phyloP scores from a whole-genome alignment of 139 green algal species.

The Edaphochlamys debaryana region DNA sequence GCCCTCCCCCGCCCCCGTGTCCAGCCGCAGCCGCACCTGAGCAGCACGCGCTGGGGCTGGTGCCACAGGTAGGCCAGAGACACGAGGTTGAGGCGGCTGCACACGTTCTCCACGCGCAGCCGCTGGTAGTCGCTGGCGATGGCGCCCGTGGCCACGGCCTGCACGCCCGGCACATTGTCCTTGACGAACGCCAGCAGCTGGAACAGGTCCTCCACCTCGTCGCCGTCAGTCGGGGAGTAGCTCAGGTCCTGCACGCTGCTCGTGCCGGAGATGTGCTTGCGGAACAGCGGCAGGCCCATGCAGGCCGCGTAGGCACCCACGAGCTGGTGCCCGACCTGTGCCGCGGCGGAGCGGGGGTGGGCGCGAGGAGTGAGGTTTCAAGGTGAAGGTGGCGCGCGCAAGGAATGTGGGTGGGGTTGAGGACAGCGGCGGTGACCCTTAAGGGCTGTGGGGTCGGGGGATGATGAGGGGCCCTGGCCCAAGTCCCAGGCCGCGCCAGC shows the following conservation, averaged over 20 bases:
- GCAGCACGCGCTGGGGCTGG: conserved; percentile 81
- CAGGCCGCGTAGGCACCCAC: conserved; percentile 84
- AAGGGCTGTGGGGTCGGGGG: too few relatives aligned
- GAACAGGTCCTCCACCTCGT: conserved; percentile 96
- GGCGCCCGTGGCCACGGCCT: conserved; percentile 87
- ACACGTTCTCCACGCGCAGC: conserved; percentile 93
- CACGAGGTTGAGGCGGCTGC: conserved; percentile 81
- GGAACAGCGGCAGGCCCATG: conserved; percentile 88
- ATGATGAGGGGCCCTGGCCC: too few relatives aligned
- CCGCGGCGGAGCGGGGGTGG: too few relatives aligned
- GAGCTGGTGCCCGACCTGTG: conserved; percentile 87
- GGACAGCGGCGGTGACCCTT: too few relatives aligned
- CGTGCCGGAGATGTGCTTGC: conserved; percentile 73
- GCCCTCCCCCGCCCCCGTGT: too few relatives aligned
- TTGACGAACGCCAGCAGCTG: conserved; percentile 80
- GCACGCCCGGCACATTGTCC: conserved; percentile 39
- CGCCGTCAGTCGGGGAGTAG: conserved; percentile 77
- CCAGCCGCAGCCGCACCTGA: conserved; percentile 67
- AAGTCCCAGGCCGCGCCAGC: too few relatives aligned
- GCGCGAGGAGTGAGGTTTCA: too few relatives aligned
- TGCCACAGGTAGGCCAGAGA: conserved; percentile 95
- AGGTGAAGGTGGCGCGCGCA: too few relatives aligned
- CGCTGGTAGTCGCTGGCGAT: conserved; percentile 98
- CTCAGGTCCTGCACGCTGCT: conserved; percentile 67
- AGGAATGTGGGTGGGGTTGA: too few relatives aligned